Base-by-base conservation (phyloP, 2,329 filamentous ascomycete species). In the Tolypocladium endophyticum region DNA sequence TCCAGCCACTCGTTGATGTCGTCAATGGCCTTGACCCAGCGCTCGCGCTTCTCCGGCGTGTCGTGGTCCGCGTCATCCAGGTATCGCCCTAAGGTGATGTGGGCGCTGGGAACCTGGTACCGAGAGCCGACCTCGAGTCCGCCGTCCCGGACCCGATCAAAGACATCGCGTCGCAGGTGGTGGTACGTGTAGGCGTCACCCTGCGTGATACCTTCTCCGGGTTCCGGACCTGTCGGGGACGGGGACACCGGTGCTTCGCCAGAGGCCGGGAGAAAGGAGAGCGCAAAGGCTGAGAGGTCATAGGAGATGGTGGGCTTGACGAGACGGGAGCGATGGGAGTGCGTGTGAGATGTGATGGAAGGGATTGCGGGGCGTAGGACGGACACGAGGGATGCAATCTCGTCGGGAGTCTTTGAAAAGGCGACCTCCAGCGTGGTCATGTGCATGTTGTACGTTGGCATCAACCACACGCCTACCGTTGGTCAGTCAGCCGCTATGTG, bases 91-190 rank as follows among this genome's bases (percentile, higher is more conserved):
- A 97, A 82, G 0, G 93, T 97, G 68, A 97, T 82, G 75, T 97
- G 93, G 20, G 90, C 91, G 55, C 89, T 93, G 1, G 92, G 92
- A 2, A 96, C 90, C 30, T 92, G 86, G 71, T 97, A 97, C 60
- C 93, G 81, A 58, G 89, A 90, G 28, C 81, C 87, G 39, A 96
- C 81, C 20, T 81, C 75, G n/a, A 93, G 77, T 1, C 89, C 89
- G 0, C 85, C 80, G 4, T 75, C 76, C 54, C 78, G 76, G 4
- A 84, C 82, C 33, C 84, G 76, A 56, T 81, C 77, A 70, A 87
- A 94, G 16, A 95, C 71, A 69, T 96, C 91, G 4, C 87, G 82
- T 3, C 93, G 86, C 11, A 97, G 83, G 72, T 97, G 93, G 70
- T 97, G 93, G 71, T 97, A 97, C 0, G 89, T 92, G 74, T 90